Evolutionary conservation across 192 early-diverging fungal genomes (phyloP).

Genomic region (Umbelopsis isabellina): DNA sequence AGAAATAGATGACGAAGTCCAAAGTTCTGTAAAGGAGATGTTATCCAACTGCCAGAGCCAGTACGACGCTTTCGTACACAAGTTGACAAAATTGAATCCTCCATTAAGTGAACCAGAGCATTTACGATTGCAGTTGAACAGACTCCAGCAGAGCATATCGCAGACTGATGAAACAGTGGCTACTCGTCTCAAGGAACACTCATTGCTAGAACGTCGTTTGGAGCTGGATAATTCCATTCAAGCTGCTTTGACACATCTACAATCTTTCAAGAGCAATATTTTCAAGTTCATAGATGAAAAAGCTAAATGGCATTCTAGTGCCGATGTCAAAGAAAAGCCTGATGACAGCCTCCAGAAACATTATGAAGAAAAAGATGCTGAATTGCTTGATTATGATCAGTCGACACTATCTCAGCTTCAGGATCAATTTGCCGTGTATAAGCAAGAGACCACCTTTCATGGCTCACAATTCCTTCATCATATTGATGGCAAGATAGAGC

Average conservation of each 20-base stretch:
- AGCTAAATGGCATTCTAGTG: constrained; percentile 28
- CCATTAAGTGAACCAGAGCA: constrained; percentile 14
- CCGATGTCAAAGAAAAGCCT: not conserved
- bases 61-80: not conserved
- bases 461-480: constrained; percentile 10
- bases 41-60: not conserved
- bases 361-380: not conserved
- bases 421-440: constrained; percentile 5
- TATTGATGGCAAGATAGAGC: constrained; percentile 20
- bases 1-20: not conserved
- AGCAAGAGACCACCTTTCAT: constrained; percentile 18
- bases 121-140: not conserved
- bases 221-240: constrained; percentile 8
- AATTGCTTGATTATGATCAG: constrained; percentile 21
- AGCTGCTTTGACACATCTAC: not conserved
- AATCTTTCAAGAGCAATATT: not conserved
- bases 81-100: constrained; percentile 4
- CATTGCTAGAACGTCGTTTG: not conserved
- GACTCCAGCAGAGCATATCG: not conserved
- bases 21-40: constrained; percentile 8
- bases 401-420: not conserved
- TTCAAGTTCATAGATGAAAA: constrained; percentile 30
- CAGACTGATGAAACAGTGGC: constrained; percentile 8
- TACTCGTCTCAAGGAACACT: constrained; percentile 8
- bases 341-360: constrained; percentile 9